These are phyloP conservation scores for Candida sp. DNA, from an alignment of 1,139 yeast species.

Conservation along the genomic window DNA sequence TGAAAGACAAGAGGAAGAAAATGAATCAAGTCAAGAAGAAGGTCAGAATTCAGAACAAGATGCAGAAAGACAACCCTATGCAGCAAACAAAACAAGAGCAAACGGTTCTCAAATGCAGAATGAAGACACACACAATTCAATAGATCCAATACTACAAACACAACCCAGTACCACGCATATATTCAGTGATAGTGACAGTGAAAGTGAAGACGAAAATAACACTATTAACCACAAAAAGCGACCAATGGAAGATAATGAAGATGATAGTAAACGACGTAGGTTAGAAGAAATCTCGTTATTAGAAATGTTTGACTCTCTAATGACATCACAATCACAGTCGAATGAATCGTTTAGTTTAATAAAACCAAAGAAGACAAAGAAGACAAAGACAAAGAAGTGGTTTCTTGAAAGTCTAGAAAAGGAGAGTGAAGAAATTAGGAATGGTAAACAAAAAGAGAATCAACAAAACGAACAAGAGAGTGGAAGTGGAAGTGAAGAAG, in stretches of 20 bases:
- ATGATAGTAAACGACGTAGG: neutral
- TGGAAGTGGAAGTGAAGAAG: neutral
- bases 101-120: too few relatives aligned
- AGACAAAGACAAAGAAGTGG: neutral
- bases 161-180: neutral
- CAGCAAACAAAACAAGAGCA: too few relatives aligned
- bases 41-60: too few relatives aligned
- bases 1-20: conserved; percentile 13
- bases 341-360: neutral
- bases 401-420: too few relatives aligned
- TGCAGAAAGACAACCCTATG: too few relatives aligned
- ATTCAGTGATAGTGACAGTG: neutral
- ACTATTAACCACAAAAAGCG: neutral
- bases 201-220: neutral
- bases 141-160: conserved; percentile 1
- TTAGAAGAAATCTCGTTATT: neutral
- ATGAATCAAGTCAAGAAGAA: too few relatives aligned
- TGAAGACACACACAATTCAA: too few relatives aligned
- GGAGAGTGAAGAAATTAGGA: neutral
- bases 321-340: neutral
- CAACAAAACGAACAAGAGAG: neutral
- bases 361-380: neutral
- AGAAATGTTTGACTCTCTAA: neutral
- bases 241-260: neutral
- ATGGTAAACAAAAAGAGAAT: neutral